phyloP scores from a whole-genome alignment of 768 basidiomycete species.

The Gymnopilus junonius region DNA sequence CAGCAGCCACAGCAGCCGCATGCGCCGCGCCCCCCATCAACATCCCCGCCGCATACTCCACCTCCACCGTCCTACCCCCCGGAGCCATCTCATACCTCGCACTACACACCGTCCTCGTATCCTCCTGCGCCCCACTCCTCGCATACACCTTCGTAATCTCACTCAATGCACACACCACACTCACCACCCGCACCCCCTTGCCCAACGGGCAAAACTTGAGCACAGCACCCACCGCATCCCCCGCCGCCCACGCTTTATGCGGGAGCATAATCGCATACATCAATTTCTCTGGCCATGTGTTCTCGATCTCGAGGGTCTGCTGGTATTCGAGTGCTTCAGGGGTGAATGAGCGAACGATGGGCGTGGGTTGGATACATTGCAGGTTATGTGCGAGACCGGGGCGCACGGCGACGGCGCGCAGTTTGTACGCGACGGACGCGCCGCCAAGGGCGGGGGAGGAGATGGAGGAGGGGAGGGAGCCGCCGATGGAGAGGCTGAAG shows the following conservation, averaged over 20 bases:
- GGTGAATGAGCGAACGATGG: constrained; percentile 74
- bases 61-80: constrained; percentile 49
- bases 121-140: constrained; percentile 60
- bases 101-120: constrained; percentile 61
- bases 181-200: constrained; percentile 80
- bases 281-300: constrained; percentile 96
- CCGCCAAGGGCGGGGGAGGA: constrained; percentile 56
- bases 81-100: constrained; percentile 69
- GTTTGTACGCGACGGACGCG: constrained; percentile 83
- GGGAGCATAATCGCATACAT: constrained; percentile 96
- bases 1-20: not conserved
- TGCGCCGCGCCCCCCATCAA: constrained; percentile 6
- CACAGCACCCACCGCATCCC: constrained; percentile 79
- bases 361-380: constrained; percentile 61
- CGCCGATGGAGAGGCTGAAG: constrained; percentile 86
- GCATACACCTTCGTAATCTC: constrained; percentile 72
- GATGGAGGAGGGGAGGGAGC: constrained; percentile 81
- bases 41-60: constrained; percentile 13
- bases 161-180: constrained; percentile 68
- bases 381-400: constrained; percentile 63
- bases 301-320: constrained; percentile 94
- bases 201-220: constrained; percentile 87
- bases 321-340: constrained; percentile 92
- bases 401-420: constrained; percentile 83
- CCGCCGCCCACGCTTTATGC: constrained; percentile 94